Evolutionary conservation across 2,329 filamentous ascomycete species (phyloP), one percentile per base, ranked within the genome.

Genomic region (Paecilomyces dactylethromorphus): DNA sequence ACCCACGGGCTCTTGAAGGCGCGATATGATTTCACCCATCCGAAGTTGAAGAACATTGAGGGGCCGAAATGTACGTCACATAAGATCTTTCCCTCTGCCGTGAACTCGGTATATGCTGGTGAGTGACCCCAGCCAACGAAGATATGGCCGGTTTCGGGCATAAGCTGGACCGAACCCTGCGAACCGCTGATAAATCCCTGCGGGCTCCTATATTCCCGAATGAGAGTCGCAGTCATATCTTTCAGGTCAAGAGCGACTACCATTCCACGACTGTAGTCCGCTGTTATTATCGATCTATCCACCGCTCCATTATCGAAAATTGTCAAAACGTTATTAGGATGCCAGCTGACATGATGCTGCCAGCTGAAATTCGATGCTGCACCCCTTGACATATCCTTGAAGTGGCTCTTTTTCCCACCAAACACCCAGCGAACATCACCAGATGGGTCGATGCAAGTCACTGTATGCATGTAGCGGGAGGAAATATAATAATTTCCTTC

Each of bases 401-500:
- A 61, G 24, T 22, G 32, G 51, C 59, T 61, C 10, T 18, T 22
- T 8, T 49, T 55, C 7, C 57, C 59, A 15, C 81, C 80, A 6
- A 85, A 71, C 35, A 77, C 78, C 83, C 83, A 85, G 26, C 82
- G 68, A 18, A 84, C 72, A 24, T 70, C 70, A 31, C 82, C 82
- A 10, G 78, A 76, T 15, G 74, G 72, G 59, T 79, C 77, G 63
- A 86, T 77, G 56, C 77, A 78, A 32, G 73, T 73, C 13, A 84
- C 70, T 18, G 78, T 74, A 64, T 77, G 77, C 55, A 77, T 74
- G 64, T 83, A 76, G 1, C 82, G 78, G 0, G 78, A 75, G 0
- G 82, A 85, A 35, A 86, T 74, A 11, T 85, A 67, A 58, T 82
- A 86, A 63, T 85, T 79, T 3, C 81, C 81, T 0, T 74, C 63